Base-by-base conservation (phyloP, 352 stramenopile species). In the Phytopythium boreale region DNA sequence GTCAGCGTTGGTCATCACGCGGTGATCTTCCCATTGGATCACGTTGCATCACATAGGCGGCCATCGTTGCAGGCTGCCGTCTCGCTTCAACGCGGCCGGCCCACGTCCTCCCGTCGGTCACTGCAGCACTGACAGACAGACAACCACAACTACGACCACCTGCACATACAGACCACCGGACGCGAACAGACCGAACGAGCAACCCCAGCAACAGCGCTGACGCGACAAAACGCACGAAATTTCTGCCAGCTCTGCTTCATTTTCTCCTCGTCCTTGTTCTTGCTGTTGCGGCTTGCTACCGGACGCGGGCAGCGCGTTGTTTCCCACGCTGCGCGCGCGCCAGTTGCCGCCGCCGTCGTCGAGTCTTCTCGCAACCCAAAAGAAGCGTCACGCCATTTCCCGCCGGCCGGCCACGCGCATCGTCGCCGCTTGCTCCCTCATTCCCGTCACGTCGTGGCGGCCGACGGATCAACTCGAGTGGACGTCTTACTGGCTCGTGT, bases 401-500 rank as follows among this genome's bases (percentile, higher is more conserved):
- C 44, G 17, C 44, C 44, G 44, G 6, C 44, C 44, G 44, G 6
- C 44, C 44, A 12, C 44, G 19, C 24, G 7, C 19, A 12, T 26
- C 44, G 44, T 34, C 29, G 29, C 29, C 29, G 3, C 29, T n/a
- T 7, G 29, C 29, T 34, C 29, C 4, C 29, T 47, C 37, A 20
- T n/a, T 44, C 37, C 1, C 34, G 3, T 14, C 34, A 7, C 34
- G 34, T 39, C 34, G 34, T 14, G 29, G 34, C 10, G 10, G n/a
- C n/a, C 47, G 47, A 8, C 47, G 20, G 9, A 27, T 26, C 47
- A 8, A 12, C 3, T 4, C 20, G 20, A 37, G 10, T 3, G 11
- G 49, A n/a, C 49, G 26, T n/a, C 36, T 64, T 71, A 66, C 41
- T 87, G 76, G 72, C 74, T 87, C 61, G 79, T 78, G 74, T 84